A percentile compares a stretch with the other conserved stretches of the same genome.
Conservation (phyloP, 805 yeast species). For the Saccharomycopsis schoenii region DNA sequence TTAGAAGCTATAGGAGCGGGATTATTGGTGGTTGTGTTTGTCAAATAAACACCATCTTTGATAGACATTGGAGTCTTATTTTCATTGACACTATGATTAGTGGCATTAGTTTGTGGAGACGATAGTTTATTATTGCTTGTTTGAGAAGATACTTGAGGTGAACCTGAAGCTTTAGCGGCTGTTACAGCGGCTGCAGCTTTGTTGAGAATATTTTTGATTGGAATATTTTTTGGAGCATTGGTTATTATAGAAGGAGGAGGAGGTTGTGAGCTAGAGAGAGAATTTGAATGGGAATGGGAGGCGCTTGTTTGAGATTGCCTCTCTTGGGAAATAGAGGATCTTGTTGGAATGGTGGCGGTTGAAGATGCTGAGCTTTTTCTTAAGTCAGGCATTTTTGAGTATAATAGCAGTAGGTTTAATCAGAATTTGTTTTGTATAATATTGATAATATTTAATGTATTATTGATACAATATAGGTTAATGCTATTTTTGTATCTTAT, state of each 20-base stretch:
- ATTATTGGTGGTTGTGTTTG: background rate
- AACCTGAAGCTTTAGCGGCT: conserved; percentile 23
- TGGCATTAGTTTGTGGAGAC: background rate
- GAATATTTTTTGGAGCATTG: background rate
- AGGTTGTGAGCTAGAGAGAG: background rate
- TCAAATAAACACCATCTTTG: background rate
- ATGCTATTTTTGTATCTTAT: too few species aligned
- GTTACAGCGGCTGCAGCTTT: conserved; percentile 29
- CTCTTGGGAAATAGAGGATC: background rate
- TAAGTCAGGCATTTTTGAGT: background rate
- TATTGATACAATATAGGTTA: too few species aligned
- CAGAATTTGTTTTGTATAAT: background rate
- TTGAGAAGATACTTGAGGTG: background rate
- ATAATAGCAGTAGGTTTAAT: background rate
- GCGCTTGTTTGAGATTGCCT: background rate
- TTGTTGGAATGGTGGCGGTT: background rate
- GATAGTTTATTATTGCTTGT: background rate
- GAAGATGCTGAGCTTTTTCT: background rate
- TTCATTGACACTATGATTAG: background rate
- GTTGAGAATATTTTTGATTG: background rate
- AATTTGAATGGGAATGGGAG: background rate
- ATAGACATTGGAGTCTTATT: background rate
- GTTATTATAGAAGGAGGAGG: background rate
- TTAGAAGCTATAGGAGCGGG: background rate
- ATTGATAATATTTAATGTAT: background rate